Percentiles rank a stretch among this genome's conserved stretches.
Conservation (phyloP, 2,329 filamentous ascomycete species). For the Talaromyces rugulosus region DNA sequence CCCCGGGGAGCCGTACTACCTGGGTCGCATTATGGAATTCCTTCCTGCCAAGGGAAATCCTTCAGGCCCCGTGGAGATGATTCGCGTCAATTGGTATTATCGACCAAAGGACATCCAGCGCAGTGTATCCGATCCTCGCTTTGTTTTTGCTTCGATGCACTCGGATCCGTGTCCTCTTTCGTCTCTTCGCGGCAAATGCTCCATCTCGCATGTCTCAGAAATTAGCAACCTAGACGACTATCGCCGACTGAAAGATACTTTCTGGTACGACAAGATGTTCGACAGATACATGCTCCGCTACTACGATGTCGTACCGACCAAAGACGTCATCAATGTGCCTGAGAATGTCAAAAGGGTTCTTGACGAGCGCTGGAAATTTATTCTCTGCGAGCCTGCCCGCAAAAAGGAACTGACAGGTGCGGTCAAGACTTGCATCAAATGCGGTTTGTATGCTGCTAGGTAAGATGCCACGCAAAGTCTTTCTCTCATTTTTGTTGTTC, state of each 20-base stretch:
- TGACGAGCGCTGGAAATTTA: slow-evolving; percentile 93
- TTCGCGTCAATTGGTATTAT: slow-evolving; percentile 98
- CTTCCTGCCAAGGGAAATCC: slow-evolving; percentile 74
- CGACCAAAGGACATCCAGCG: slow-evolving; percentile 92
- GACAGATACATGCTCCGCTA: slow-evolving; percentile 97
- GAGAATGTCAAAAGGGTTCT: slow-evolving; percentile 92
- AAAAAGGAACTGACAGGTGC: slow-evolving; percentile 94
- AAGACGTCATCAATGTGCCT: slow-evolving; percentile 91
- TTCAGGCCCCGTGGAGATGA: slow-evolving; percentile 70
- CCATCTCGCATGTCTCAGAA: slow-evolving; percentile 82
- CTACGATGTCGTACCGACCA: slow-evolving; percentile 93
- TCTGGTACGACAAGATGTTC: slow-evolving; percentile 97
- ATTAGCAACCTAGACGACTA: slow-evolving; percentile 78
- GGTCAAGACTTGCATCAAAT: slow-evolving; percentile 94
- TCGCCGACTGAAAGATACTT: slow-evolving; percentile 77
- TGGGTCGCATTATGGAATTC: slow-evolving; percentile 98
- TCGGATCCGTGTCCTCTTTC: slow-evolving; percentile 92
- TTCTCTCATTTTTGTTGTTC: neutral
- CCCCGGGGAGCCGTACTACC: slow-evolving; percentile 94
- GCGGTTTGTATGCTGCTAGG: slow-evolving; percentile 84
- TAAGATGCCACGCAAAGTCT: slow-evolving; percentile 43
- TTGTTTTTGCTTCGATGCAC: slow-evolving; percentile 97
- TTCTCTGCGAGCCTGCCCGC: slow-evolving; percentile 88
- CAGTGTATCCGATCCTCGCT: slow-evolving; percentile 82
- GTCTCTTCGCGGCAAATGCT: slow-evolving; percentile 87